phyloP scores from a whole-genome alignment of 441 rosid species.

The Brassica hybrid region DNA sequence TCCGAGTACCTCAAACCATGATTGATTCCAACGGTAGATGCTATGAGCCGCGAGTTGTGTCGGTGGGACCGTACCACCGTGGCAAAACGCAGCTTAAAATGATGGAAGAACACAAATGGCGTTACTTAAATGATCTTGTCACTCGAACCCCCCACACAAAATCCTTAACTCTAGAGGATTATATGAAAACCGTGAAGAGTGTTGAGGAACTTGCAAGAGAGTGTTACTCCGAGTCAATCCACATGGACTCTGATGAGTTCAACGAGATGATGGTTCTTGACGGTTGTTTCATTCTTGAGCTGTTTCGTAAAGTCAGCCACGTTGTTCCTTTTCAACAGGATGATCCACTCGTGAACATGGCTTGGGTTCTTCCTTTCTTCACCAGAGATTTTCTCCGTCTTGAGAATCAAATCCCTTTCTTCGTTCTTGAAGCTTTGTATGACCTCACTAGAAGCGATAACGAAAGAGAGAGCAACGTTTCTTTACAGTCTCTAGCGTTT shows the following conservation, averaged over 20 bases:
- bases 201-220: conserved; percentile 60
- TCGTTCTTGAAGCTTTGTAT: conserved; percentile 58
- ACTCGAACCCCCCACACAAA: conserved; percentile 44
- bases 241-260: conserved; percentile 51
- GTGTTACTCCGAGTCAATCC: conserved; percentile 65
- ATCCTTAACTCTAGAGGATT: conserved; percentile 46
- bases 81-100: conserved; percentile 51
- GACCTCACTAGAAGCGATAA: conserved; percentile 45
- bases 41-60: conserved; percentile 65
- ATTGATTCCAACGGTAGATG: conserved; percentile 53
- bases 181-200: conserved; percentile 47
- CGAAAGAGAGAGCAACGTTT: conserved; percentile 34
- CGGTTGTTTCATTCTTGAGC: conserved; percentile 68
- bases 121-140: conserved; percentile 56
- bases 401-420: conserved; percentile 77
- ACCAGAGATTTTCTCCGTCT: conserved; percentile 66
- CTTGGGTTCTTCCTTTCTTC: conserved; percentile 71
- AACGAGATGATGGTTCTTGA: conserved; percentile 75
- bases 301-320: conserved; percentile 56
- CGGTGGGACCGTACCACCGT: conserved; percentile 75
- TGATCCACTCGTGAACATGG: conserved; percentile 69
- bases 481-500: conserved; percentile 50
- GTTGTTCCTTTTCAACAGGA: conserved; percentile 49
- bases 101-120: conserved; percentile 87
- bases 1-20: conserved; percentile 65